phyloP scores from a whole-genome alignment of 2,329 filamentous ascomycete species.

The Claviceps arundinis region DNA sequence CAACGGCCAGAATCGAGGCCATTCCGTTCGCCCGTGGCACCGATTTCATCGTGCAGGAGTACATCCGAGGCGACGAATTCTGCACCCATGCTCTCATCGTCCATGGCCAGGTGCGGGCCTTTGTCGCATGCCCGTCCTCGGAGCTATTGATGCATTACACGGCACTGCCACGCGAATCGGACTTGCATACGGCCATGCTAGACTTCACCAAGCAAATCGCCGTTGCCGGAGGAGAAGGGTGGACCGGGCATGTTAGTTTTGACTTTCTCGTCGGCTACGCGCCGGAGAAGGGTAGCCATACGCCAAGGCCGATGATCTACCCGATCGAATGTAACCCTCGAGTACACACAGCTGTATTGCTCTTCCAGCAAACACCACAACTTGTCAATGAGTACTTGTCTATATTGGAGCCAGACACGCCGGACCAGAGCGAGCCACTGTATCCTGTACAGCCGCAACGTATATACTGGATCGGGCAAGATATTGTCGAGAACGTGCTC shows the following conservation, averaged over 20 bases:
- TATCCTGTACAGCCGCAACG: conserved; percentile 12
- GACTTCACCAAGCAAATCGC: conserved; percentile 50
- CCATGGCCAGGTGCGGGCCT: conserved; percentile 49
- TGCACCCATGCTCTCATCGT: conserved; percentile 60
- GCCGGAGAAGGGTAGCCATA: not conserved
- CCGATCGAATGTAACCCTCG: conserved; percentile 62
- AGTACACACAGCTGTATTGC: conserved; percentile 51
- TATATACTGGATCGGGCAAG: conserved; percentile 56
- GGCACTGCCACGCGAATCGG: conserved; percentile 39
- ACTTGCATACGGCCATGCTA: conserved; percentile 46
- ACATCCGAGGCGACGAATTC: conserved; percentile 47
- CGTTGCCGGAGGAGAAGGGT: conserved; percentile 26
- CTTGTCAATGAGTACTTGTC: conserved; percentile 41
- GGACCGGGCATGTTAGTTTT: not conserved
- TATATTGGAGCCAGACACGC: conserved; percentile 19
- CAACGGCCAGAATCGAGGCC: conserved; percentile 37
- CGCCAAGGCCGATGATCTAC: conserved; percentile 26
- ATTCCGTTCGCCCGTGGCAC: conserved; percentile 33
- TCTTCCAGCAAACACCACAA: conserved; percentile 38
- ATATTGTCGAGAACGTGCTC: conserved; percentile 40
- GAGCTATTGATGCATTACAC: conserved; percentile 55
- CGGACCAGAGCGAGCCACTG: conserved; percentile 8
- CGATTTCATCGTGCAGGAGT: conserved; percentile 52
- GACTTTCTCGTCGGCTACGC: not conserved
- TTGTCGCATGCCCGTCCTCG: conserved; percentile 51